These are phyloP conservation scores for Hirsutella thompsonii DNA, from an alignment of 2,329 filamentous ascomycete genomes.

Conservation along the genomic window DNA sequence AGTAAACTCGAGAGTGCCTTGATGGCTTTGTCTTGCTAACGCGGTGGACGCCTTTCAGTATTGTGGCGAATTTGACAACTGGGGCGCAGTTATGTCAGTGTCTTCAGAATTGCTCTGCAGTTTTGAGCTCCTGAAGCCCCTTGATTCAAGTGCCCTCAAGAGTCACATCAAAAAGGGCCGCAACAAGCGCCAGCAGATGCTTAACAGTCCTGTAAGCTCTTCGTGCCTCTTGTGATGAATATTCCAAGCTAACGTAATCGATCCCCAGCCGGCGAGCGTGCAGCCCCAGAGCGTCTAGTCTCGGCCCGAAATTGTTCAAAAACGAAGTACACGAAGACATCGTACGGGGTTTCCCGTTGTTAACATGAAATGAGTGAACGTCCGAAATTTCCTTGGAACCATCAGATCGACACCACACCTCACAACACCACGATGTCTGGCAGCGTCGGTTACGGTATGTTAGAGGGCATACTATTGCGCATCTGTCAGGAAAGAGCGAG, in stretches of 20 bases:
- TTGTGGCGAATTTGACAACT: constrained; percentile 97
- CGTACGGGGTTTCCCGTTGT: background rate
- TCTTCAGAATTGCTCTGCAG: constrained; percentile 88
- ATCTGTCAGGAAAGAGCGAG: background rate
- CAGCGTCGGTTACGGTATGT: background rate
- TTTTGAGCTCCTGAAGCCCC: constrained; percentile 90
- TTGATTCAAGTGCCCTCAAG: constrained; percentile 92
- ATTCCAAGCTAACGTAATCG: constrained; percentile 1
- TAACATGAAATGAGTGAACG: background rate
- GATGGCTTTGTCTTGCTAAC: background rate
- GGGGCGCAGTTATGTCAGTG: constrained; percentile 98
- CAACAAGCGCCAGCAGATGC: constrained; percentile 86
- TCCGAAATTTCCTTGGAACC: constrained; percentile 1
- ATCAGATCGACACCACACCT: background rate
- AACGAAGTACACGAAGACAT: constrained; percentile 1
- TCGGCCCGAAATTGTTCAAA: background rate
- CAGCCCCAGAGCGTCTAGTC: constrained; percentile 42
- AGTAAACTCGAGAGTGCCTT: constrained; percentile 23
- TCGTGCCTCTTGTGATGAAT: too few relatives aligned
- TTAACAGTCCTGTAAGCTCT: constrained; percentile 78
- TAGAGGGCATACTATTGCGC: background rate
- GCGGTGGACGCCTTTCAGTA: constrained; percentile 42
- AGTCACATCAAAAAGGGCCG: constrained; percentile 98
- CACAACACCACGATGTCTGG: background rate
- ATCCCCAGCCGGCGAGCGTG: constrained; percentile 38